phyloP scores from a whole-genome alignment of 257 asterid genomes.

The Jaltomata sinuosa region DNA sequence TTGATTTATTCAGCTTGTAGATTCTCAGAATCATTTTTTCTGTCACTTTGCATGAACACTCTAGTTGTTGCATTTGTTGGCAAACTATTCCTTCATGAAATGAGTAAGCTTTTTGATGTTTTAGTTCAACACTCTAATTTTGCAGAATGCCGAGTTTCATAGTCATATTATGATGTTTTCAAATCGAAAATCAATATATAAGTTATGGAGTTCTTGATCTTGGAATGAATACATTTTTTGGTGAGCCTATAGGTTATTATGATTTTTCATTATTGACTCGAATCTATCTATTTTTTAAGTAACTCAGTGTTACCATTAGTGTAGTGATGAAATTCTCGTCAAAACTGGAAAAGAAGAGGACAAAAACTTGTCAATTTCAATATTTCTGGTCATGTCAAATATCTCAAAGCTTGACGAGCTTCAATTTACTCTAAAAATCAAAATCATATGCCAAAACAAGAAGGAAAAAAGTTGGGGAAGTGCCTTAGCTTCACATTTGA shows the following conservation, averaged over 20 bases:
- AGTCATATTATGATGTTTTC: neutral
- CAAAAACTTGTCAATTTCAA: too few relatives aligned
- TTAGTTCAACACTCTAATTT: neutral
- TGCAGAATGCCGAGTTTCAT: neutral
- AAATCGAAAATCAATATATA: neutral
- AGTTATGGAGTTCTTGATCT: neutral
- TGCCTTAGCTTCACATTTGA: too few relatives aligned
- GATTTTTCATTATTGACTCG: neutral
- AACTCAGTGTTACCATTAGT: neutral
- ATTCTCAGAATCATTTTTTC: conserved; percentile 21
- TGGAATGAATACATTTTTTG: neutral
- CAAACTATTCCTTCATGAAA: neutral
- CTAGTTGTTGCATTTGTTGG: neutral
- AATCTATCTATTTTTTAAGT: neutral
- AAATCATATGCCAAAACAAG: too few relatives aligned
- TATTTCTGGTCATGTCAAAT: too few relatives aligned
- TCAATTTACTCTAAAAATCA: too few relatives aligned
- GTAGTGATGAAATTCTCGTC: neutral
- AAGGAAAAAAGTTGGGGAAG: too few relatives aligned
- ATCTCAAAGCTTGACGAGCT: too few relatives aligned
- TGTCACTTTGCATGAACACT: neutral
- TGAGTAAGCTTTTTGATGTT: neutral
- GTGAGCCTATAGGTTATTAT: neutral
- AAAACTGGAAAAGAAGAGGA: neutral
- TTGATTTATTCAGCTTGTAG: conserved; percentile 42